phyloP scores from a whole-genome alignment of 306 rosid species.

The Rosa persica region DNA sequence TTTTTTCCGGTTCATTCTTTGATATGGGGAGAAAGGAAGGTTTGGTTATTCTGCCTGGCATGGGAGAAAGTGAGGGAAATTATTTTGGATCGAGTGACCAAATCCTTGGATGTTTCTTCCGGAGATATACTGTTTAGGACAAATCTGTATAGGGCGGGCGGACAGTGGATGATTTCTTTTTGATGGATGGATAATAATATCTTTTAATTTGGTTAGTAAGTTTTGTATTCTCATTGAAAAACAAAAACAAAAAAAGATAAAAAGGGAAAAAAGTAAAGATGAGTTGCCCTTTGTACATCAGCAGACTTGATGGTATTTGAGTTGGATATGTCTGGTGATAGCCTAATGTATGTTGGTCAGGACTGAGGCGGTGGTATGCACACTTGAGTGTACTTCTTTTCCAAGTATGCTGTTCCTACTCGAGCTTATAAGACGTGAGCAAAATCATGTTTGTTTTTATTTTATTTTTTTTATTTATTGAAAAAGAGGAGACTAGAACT shows the following conservation, averaged over 20 bases:
- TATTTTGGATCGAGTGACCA: background rate
- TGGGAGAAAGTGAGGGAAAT: background rate
- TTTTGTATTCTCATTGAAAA: background rate
- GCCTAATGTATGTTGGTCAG: no score
- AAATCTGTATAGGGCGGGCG: background rate
- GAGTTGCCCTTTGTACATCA: background rate
- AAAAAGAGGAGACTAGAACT: no score
- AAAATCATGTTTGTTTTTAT: no score
- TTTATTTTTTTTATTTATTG: no score
- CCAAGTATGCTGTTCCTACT: no score
- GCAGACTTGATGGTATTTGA: background rate
- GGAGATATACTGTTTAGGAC: background rate
- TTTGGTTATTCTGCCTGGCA: background rate
- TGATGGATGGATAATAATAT: background rate
- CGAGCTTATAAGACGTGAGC: no score
- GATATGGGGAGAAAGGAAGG: background rate
- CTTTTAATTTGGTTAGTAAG: background rate
- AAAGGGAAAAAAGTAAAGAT: background rate
- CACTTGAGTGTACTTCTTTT: no score
- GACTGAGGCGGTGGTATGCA: no score
- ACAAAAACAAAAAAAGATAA: background rate
- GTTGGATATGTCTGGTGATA: no score
- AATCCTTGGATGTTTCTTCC: background rate
- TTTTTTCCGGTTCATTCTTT: constrained; percentile 17
- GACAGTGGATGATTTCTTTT: background rate